These are phyloP conservation scores for Ceratobasidium papillatum DNA, from an alignment of 1,284 basidiomycete species.

Conservation along the genomic window DNA sequence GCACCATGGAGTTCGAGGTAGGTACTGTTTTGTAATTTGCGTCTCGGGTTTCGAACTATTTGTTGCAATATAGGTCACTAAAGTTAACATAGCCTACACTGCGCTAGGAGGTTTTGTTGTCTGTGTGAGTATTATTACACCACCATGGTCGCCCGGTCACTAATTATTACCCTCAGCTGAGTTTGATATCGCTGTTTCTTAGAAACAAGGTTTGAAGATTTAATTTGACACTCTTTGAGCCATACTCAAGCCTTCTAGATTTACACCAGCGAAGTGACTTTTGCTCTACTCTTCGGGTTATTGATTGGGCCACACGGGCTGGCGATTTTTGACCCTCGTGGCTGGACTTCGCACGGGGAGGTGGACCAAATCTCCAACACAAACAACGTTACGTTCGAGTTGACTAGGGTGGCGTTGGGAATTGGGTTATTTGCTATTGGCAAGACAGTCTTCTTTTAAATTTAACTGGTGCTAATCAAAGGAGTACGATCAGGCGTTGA, in stretches of 20 bases:
- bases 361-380: constrained; percentile 44
- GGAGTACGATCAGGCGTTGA: constrained; percentile 76
- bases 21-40: not conserved
- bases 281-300: constrained; percentile 84
- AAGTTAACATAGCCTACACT: constrained; percentile 62
- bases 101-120: constrained; percentile 83
- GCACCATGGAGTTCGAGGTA: constrained; percentile 4
- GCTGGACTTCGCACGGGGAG: constrained; percentile 65
- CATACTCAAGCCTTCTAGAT: constrained; percentile 54
- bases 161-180: constrained; percentile 62
- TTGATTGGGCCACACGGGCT: constrained; percentile 73
- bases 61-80: not conserved
- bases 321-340: constrained; percentile 79
- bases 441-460: constrained; percentile 71
- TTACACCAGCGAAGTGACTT: constrained; percentile 92
- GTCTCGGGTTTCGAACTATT: not conserved
- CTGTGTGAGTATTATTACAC: constrained; percentile 55
- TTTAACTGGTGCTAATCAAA: constrained; percentile 57
- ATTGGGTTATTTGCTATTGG: constrained; percentile 67
- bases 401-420: constrained; percentile 58
- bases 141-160: not conserved
- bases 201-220: constrained; percentile 70
- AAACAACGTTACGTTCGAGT: constrained; percentile 77
- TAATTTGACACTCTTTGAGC: not conserved
- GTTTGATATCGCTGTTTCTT: constrained; percentile 79